Base-by-base conservation (phyloP, 768 basidiomycete genomes). In the Termitomyces sp. region DNA sequence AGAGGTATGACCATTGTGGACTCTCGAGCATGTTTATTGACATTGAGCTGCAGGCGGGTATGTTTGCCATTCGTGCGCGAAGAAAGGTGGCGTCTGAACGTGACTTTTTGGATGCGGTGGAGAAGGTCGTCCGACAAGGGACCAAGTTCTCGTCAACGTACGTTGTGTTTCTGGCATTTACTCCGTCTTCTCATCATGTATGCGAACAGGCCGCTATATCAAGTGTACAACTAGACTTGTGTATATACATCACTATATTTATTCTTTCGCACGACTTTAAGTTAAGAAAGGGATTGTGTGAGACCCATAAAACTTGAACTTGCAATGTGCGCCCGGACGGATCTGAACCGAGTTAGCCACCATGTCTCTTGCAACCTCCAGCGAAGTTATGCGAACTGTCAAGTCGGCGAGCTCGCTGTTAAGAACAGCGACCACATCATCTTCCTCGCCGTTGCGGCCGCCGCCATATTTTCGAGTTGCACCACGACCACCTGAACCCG, bases 141-240 rank as follows among this genome's bases (percentile, higher is more conserved):
- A 94, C 91, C 64, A 98, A 98, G 75, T 99, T 98, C 76, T 97
- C 94, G 2, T 89, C 86, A 81, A 98, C 97, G 84, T 93, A 79
- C 56, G 91, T 84, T n/a, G 36, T 42, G 44, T 40, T 27, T 7
- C 15, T 38, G 7, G 41, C n/a, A 53, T 18, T 18, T 3, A 5
- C 10, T 49, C 33, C 38, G 20, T 20, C 35, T 64, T 60, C 38
- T 44, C 54, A 44, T 44, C 10, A n/a, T 18, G n/a, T 9, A 45
- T 29, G 42, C 58, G 20, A 29, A 22, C 65, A 92, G 90, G 56
- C 92, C 92, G 31, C 70, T 94, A 60, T 94, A 94, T 72, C 91
- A 94, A 77, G 92, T 94, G 72, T 94, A 94, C 73, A 94, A 94
- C 72, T 94, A 90, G 82, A 61, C 38, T 40, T 22, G 31, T 57